Evolutionary conservation across 1,139 yeast genomes (phyloP).

Genomic region (Yamadazyma dendronema): DNA sequence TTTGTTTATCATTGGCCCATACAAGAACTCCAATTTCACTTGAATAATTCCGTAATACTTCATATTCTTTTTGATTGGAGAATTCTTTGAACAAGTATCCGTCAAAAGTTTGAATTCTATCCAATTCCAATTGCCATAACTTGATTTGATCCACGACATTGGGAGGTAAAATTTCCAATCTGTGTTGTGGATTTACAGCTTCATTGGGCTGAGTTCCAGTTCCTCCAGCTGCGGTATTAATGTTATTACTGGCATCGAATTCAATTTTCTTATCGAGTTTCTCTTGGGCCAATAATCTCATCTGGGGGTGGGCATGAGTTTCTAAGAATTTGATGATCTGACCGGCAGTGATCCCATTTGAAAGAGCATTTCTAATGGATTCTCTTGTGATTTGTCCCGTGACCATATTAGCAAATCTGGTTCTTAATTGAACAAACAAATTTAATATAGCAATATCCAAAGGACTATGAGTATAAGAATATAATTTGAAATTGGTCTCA

Average conservation of each 20-base stretch:
- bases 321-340: constrained; percentile 88
- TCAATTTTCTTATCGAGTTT: constrained; percentile 64
- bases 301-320: constrained; percentile 93
- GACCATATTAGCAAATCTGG: constrained; percentile 89
- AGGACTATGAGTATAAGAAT: constrained; percentile 94
- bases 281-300: constrained; percentile 72
- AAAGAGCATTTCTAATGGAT: constrained; percentile 77
- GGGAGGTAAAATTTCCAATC: constrained; percentile 77
- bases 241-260: constrained; percentile 57
- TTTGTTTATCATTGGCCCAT: constrained; percentile 75
- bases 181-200: constrained; percentile 33
- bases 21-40: constrained; percentile 85
- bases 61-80: constrained; percentile 72
- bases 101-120: constrained; percentile 82
- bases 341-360: constrained; percentile 91
- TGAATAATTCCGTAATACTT: constrained; percentile 71
- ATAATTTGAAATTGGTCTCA: constrained; percentile 90
- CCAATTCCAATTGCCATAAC: constrained; percentile 94
- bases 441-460: constrained; percentile 90
- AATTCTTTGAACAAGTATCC: constrained; percentile 91
- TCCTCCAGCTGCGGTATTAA: constrained; percentile 49
- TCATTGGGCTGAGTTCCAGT: constrained; percentile 32
- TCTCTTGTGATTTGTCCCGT: constrained; percentile 93
- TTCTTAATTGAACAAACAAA: constrained; percentile 77
- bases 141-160: constrained; percentile 94